Percentiles rank a stretch among this genome's conserved stretches.
Evolutionary conservation across 345 rosid species (phyloP).

Genomic region (Pugionium dolabratum): DNA sequence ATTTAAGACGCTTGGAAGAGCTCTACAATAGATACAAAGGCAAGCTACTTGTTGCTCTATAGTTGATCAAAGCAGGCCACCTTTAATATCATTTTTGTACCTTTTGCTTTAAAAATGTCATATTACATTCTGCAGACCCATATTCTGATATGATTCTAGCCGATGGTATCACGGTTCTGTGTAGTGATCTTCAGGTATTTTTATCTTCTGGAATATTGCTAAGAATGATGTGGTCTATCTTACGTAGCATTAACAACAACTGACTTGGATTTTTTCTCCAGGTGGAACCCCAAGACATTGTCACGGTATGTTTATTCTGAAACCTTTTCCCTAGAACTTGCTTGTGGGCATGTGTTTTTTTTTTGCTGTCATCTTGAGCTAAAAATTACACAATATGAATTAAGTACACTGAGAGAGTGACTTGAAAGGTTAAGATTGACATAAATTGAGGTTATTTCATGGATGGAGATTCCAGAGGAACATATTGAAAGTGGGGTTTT

Average conservation of each 20-base stretch:
- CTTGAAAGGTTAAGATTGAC: conserved; percentile 7
- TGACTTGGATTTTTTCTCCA: conserved; percentile 44
- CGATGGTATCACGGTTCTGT: conserved; percentile 72
- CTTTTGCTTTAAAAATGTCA: neutral
- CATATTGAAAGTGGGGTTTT: neutral
- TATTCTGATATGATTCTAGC: conserved; percentile 66
- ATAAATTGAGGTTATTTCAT: neutral
- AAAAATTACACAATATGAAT: neutral
- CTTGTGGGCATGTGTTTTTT: neutral
- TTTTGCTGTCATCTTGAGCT: neutral
- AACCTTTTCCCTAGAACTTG: conserved; percentile 22
- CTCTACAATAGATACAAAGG: conserved; percentile 94
- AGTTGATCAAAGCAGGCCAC: neutral
- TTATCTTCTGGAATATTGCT: conserved; percentile 25
- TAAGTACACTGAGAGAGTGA: conserved; percentile 10
- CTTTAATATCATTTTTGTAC: conserved; percentile 7
- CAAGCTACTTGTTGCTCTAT: conserved; percentile 36
- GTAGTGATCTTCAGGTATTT: conserved; percentile 75
- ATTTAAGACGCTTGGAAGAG: conserved; percentile 86
- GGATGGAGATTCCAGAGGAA: conserved; percentile 4
- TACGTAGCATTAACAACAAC: conserved; percentile 24
- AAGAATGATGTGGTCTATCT: conserved; percentile 8
- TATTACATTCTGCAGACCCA: conserved; percentile 51
- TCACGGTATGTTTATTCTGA: conserved; percentile 64
- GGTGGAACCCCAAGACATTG: conserved; percentile 99